Conservation (phyloP, 306 rosid genomes). For the Albizia julibrissin region DNA sequence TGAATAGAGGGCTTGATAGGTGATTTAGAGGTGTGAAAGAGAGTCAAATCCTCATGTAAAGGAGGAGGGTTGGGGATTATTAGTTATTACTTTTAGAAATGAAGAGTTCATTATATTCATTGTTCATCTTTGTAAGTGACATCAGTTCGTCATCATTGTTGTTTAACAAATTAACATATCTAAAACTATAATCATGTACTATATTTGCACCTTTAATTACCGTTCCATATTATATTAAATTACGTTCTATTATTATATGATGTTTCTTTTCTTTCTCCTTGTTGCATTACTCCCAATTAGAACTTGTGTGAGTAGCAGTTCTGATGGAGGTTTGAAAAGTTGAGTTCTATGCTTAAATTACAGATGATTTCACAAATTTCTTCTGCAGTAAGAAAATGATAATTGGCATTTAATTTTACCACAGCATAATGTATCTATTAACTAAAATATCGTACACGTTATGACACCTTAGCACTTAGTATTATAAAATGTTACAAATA, state of each 20-base stretch:
- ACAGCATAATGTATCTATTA: not conserved
- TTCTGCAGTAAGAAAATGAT: not conserved
- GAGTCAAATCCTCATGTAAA: no score
- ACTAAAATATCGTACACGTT: not conserved
- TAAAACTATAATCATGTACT: not conserved
- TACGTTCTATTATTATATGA: not conserved
- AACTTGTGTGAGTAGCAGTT: not conserved
- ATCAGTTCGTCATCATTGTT: no score
- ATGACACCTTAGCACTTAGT: no score
- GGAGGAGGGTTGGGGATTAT: no score
- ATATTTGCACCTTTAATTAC: not conserved
- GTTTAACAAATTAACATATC: no score
- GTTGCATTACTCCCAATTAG: not conserved
- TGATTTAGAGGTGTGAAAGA: no score
- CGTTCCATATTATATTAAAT: not conserved
- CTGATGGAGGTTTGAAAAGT: not conserved
- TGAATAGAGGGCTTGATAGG: no score
- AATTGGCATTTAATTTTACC: conserved; percentile 1
- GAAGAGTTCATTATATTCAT: no score
- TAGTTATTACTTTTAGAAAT: no score
- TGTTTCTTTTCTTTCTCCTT: not conserved
- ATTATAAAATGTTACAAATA: not conserved
- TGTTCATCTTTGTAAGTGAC: no score
- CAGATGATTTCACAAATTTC: not conserved
- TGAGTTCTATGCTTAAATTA: not conserved